A percentile compares a stretch with the other conserved stretches of the same genome.
These are phyloP conservation scores for Mallotus repandus DNA, from an alignment of 441 rosid species.

Conservation along the genomic window DNA sequence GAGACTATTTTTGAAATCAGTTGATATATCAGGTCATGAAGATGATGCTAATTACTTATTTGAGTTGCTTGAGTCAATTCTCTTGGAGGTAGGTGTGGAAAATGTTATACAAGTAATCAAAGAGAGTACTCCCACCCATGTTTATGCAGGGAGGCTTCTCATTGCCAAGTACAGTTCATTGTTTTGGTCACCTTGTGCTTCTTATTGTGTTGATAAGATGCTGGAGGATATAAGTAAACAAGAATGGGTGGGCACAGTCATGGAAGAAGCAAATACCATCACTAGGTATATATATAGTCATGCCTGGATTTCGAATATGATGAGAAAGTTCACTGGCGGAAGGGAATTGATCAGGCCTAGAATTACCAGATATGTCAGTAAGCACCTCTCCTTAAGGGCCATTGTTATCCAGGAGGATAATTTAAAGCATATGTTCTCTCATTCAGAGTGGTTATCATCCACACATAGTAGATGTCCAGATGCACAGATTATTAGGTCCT, in stretches of 20 bases:
- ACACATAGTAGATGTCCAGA: constrained; percentile 40
- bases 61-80: constrained; percentile 53
- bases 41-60: constrained; percentile 50
- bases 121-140: constrained; percentile 42
- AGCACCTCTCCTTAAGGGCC: constrained; percentile 48
- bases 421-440: constrained; percentile 51
- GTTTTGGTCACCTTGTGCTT: constrained; percentile 65
- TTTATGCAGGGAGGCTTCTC: constrained; percentile 56
- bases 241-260: constrained; percentile 46
- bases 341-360: constrained; percentile 51
- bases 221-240: constrained; percentile 59
- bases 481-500: constrained; percentile 48
- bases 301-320: constrained; percentile 44
- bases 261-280: constrained; percentile 53
- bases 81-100: constrained; percentile 59
- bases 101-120: constrained; percentile 61
- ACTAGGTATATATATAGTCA: constrained; percentile 42
- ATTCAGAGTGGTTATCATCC: constrained; percentile 52
- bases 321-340: constrained; percentile 52
- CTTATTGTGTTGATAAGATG: constrained; percentile 55
- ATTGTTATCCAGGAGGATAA: constrained; percentile 53
- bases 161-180: constrained; percentile 52
- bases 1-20: constrained; percentile 50
- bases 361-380: constrained; percentile 35
- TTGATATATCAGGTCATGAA: constrained; percentile 51